Percentiles rank a stretch among this genome's conserved stretches.
phyloP scores from a whole-genome alignment of 129 eudicot genomes.

The Tanacetum coccineum region DNA sequence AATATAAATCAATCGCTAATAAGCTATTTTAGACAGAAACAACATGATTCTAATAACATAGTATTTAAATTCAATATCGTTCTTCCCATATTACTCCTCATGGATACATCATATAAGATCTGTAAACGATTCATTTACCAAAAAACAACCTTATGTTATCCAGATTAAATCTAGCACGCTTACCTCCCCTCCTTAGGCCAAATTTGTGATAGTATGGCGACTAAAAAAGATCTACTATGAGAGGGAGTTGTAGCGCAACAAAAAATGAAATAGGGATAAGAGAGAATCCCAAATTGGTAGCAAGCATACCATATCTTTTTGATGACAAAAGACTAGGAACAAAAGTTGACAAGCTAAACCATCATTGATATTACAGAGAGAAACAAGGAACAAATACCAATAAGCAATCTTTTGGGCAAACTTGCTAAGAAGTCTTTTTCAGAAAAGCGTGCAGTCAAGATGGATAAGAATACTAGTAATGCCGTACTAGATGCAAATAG shows the following conservation, averaged over 20 bases:
- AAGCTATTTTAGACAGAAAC: too few species aligned
- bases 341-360: constrained; percentile 25
- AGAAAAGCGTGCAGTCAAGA: constrained; percentile 35
- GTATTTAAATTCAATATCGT: too few species aligned
- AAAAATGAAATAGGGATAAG: constrained; percentile 18
- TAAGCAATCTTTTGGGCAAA: constrained; percentile 26
- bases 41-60: too few species aligned
- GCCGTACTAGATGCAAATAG: constrained; percentile 28
- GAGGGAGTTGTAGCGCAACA: constrained; percentile 24
- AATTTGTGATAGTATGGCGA: constrained; percentile 11
- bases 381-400: constrained; percentile 23
- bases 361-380: constrained; percentile 33
- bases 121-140: not conserved
- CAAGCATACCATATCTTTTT: constrained; percentile 27
- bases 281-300: constrained; percentile 15
- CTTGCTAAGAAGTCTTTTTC: constrained; percentile 28
- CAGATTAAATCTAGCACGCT: not conserved
- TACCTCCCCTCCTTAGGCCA: not conserved
- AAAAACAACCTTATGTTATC: not conserved
- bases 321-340: constrained; percentile 21
- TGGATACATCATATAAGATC: not conserved
- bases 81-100: too few species aligned
- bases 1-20: too few species aligned
- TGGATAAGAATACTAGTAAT: constrained; percentile 28
- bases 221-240: constrained; percentile 23